These are phyloP conservation scores for Aspergillus heteromorphus DNA, from an alignment of 495 filamentous ascomycete species.

Conservation along the genomic window DNA sequence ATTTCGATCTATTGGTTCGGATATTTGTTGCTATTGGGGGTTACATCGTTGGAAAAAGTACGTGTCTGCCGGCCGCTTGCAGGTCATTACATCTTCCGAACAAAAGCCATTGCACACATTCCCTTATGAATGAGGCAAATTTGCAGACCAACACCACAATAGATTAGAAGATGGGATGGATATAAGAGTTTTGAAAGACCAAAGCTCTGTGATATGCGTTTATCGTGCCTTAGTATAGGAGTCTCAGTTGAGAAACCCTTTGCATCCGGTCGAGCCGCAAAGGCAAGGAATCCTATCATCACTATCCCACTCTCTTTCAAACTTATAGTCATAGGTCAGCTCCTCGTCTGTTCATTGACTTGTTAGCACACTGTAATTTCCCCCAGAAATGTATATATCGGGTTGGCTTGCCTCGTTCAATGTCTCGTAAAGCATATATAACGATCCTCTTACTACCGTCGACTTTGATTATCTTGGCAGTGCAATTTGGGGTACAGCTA, in stretches of 20 bases:
- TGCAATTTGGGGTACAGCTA: constrained; percentile 96
- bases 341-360: constrained; percentile 70
- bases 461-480: constrained; percentile 98
- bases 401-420: constrained; percentile 73
- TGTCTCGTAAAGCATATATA: constrained; percentile 95
- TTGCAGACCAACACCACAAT: neutral
- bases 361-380: constrained; percentile 35
- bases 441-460: constrained; percentile 99
- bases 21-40: neutral
- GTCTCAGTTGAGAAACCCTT: constrained; percentile 92
- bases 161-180: neutral
- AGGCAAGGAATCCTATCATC: constrained; percentile 95
- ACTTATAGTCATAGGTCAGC: constrained; percentile 99
- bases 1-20: neutral
- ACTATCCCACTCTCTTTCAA: constrained; percentile 92
- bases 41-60: neutral
- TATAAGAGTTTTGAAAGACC: neutral
- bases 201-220: neutral
- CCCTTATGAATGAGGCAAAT: neutral
- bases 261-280: constrained; percentile 91
- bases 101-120: neutral
- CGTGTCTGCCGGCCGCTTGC: neutral
- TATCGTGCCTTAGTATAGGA: neutral
- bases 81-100: neutral
- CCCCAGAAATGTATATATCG: neutral